phyloP scores from a whole-genome alignment of 257 asterid genomes.

The Nicotiana tomentosiformis region DNA sequence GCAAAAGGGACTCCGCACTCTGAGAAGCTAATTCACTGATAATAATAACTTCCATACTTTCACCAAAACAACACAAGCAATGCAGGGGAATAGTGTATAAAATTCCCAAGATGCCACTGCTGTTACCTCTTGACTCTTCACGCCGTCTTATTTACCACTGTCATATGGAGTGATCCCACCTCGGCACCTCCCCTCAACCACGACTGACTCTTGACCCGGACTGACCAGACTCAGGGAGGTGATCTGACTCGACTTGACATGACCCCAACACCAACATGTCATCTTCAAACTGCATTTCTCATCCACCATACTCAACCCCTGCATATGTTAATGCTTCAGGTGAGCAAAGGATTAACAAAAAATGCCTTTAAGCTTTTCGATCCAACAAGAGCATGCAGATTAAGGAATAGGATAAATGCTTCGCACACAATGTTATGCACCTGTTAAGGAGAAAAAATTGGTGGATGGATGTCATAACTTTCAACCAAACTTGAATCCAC shows the following conservation, averaged over 20 bases:
- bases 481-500: conserved; percentile 78
- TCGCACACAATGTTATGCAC: conserved; percentile 8
- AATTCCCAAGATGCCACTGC: conserved; percentile 2
- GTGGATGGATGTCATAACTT: conserved; percentile 22
- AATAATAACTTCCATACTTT: neutral
- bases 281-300: conserved; percentile 26
- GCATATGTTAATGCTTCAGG: neutral
- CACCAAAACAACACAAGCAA: conserved; percentile 10
- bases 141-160: conserved; percentile 23
- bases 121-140: neutral
- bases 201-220: conserved; percentile 29
- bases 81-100: neutral
- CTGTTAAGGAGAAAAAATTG: neutral
- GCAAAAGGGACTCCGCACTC: neutral
- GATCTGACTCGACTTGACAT: conserved; percentile 38
- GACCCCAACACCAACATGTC: conserved; percentile 26
- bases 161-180: conserved; percentile 30
- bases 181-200: conserved; percentile 30
- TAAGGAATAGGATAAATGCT: neutral
- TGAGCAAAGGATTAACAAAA: neutral
- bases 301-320: conserved; percentile 19
- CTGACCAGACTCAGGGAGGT: conserved; percentile 45
- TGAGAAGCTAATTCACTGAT: neutral
- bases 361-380: neutral
- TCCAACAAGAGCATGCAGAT: neutral